Evolutionary conservation across 139 green algal genomes (phyloP), one percentile per base, ranked within the genome.

Genomic region (Chlorella sp.): DNA sequence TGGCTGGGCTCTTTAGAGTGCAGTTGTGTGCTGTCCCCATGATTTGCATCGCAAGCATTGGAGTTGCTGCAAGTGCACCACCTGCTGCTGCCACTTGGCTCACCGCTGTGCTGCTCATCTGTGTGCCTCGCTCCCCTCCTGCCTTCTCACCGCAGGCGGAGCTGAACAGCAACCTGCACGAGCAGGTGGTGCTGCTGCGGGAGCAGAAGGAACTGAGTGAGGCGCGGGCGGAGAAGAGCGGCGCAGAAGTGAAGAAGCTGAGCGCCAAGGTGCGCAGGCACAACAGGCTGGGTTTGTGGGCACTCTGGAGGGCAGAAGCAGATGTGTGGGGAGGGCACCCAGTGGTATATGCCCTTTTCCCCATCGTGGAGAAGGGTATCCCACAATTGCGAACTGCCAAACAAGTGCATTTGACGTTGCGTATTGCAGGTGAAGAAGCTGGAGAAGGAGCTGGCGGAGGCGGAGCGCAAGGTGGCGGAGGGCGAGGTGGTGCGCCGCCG

Each of bases 381-480:
- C n/a, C n/a, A n/a, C n/a, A n/a, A n/a, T n/a, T n/a, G n/a, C n/a
- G n/a, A n/a, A n/a, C n/a, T n/a, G n/a, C n/a, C n/a, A n/a, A n/a
- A n/a, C n/a, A n/a, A n/a, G 11, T 13, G 64, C 13, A 65, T 65
- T 9, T 48, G 36, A 34, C 8, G 24, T 32, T 69, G 62, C 62
- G 62, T 34, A 38, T 8, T 58, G 24, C 90, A 90, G 48, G 94
- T 97, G 62, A 88, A 90, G 30, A 79, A 81, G 26, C 88, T 97
- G 70, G 91, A 96, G 85, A 78, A 76, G 5, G 91, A 92, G 2
- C 91, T 93, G 22, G 88, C 85, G 0, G 77, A 51, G 36, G 78
- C 82, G 14, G 76, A 88, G 67, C 51, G 56, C 24, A 72, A 80
- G 69, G 38, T 90, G 34, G 54, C 60, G n/a, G 87, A 93, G 28